These are phyloP conservation scores for Pleodorina starrii DNA, from an alignment of 139 green algal species.

Conservation along the genomic window DNA sequence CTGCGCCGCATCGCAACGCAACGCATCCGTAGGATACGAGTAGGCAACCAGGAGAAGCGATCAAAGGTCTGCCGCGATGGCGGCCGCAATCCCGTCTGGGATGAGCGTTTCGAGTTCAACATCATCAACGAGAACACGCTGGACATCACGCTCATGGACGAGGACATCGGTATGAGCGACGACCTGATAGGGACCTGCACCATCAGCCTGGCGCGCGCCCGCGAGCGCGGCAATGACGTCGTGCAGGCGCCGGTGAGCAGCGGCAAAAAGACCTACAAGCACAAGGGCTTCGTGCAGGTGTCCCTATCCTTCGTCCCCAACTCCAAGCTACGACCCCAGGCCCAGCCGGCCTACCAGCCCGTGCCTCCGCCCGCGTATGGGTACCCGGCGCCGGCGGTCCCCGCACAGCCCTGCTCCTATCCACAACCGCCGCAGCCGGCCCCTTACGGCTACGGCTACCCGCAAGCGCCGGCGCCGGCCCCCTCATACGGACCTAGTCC, in stretches of 20 bases:
- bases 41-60: constrained; percentile 1
- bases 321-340: constrained; percentile 18
- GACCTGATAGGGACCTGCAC: constrained; percentile 39
- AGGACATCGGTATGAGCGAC: constrained; percentile 31
- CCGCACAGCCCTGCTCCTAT: neutral
- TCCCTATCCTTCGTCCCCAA: constrained; percentile 25
- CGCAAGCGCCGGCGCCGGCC: neutral
- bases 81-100: constrained; percentile 18
- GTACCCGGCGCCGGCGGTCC: constrained; percentile 9
- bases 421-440: neutral
- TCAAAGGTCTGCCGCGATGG: neutral
- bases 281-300: constrained; percentile 41
- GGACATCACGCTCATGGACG: constrained; percentile 13
- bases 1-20: neutral
- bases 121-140: constrained; percentile 51
- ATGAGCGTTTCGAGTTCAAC: constrained; percentile 42
- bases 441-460: neutral
- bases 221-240: neutral
- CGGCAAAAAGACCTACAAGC: constrained; percentile 19
- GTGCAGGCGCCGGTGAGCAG: neutral
- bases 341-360: neutral
- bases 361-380: neutral
- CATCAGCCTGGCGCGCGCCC: constrained; percentile 6
- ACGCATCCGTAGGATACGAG: constrained; percentile 4
- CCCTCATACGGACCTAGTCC: neutral